phyloP scores from a whole-genome alignment of 1,139 yeast genomes.

The Candida albicans region DNA sequence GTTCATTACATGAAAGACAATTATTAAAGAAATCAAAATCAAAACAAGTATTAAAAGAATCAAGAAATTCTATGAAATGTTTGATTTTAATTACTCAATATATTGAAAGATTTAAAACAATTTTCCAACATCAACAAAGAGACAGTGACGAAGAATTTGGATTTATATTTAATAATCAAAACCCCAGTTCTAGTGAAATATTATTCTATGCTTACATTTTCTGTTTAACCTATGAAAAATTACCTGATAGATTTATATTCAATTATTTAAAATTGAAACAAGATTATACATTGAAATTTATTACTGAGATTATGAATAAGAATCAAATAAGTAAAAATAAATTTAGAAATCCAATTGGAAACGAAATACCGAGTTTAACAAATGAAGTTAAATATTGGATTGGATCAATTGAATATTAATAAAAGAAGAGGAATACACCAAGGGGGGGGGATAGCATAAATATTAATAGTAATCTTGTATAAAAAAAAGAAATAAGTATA shows the following conservation, averaged over 20 bases:
- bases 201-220: conserved; percentile 43
- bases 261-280: conserved; percentile 30
- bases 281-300: conserved; percentile 20
- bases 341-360: conserved; percentile 26
- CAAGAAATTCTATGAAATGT: conserved; percentile 54
- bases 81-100: conserved; percentile 40
- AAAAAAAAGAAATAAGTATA: conserved; percentile 4
- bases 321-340: not conserved
- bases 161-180: conserved; percentile 8
- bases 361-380: conserved; percentile 35
- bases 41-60: conserved; percentile 44
- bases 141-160: conserved; percentile 7
- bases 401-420: conserved; percentile 17
- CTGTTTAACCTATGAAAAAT: conserved; percentile 30
- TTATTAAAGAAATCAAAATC: conserved; percentile 44
- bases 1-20: conserved; percentile 52
- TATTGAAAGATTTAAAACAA: conserved; percentile 25
- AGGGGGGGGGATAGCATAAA: too few relatives aligned
- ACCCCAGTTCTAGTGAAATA: conserved; percentile 16
- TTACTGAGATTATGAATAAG: not conserved
- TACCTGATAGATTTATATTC: conserved; percentile 47
- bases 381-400: conserved; percentile 32
- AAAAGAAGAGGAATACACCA: not conserved
- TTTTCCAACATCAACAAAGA: conserved; percentile 18
- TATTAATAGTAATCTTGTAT: too few relatives aligned